Percentiles rank a stretch among this genome's conserved stretches.
Conservation (phyloP, 2,329 filamentous ascomycete species). For the Zymoseptoria brevis region DNA sequence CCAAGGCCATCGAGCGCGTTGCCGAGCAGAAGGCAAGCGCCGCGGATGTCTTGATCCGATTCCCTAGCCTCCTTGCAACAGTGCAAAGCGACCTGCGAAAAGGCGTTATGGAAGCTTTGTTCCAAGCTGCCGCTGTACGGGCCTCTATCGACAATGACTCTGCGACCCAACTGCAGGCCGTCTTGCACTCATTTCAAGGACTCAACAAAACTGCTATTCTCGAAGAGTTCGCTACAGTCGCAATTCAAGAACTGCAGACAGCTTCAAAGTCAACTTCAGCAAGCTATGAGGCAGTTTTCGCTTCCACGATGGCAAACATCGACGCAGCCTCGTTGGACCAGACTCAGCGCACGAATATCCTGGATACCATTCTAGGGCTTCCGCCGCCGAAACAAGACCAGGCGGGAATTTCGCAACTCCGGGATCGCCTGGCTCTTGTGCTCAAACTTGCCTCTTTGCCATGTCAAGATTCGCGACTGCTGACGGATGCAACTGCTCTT, state of each 20-base stretch:
- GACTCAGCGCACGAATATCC: not conserved
- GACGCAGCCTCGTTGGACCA: not conserved
- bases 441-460: not conserved
- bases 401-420: not conserved
- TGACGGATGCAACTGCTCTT: not conserved
- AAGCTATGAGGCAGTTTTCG: not conserved
- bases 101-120: not conserved
- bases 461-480: not conserved
- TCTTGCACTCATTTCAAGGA: not conserved
- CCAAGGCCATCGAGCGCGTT: constrained; percentile 3
- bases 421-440: constrained; percentile 2
- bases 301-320: not conserved
- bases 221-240: not conserved
- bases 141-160: not conserved
- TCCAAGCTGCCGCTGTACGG: not conserved
- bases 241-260: not conserved
- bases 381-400: not conserved
- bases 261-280: not conserved
- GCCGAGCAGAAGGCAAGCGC: not conserved
- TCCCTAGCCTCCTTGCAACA: not conserved
- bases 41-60: not conserved
- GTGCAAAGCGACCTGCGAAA: not conserved
- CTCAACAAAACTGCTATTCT: not conserved
- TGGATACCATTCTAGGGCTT: constrained; percentile 1
- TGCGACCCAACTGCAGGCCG: not conserved